These are phyloP conservation scores for Pachysandra terminalis DNA, from an alignment of 164 flowering plant genomes.

Conservation along the genomic window DNA sequence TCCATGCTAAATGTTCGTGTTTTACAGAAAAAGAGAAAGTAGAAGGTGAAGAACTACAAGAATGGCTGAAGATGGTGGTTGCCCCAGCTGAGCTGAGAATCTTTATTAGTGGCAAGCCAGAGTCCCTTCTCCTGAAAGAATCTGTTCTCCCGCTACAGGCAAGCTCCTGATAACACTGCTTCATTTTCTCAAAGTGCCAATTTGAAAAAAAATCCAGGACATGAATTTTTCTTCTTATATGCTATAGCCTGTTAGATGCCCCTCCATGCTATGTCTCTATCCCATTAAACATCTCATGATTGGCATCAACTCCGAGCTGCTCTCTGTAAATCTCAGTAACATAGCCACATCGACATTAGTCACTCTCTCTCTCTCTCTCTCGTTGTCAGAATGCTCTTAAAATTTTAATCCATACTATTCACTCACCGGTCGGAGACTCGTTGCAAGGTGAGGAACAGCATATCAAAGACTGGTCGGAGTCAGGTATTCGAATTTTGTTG, in stretches of 20 bases:
- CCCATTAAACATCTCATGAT: background rate
- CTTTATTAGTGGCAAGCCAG: constrained; percentile 63
- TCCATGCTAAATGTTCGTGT: background rate
- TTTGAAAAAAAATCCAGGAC: no score
- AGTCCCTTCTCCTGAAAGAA: no score
- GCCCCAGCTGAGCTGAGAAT: constrained; percentile 70
- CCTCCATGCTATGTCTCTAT: constrained; percentile 3
- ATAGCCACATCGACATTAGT: background rate
- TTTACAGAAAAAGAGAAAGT: constrained; percentile 85
- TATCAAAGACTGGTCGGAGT: background rate
- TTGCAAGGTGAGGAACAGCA: background rate
- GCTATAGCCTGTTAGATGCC: background rate
- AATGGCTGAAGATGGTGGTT: constrained; percentile 84
- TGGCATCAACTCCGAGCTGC: constrained; percentile 6
- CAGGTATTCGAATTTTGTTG: constrained; percentile 1
- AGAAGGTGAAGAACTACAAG: constrained; percentile 86
- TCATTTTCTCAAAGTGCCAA: background rate
- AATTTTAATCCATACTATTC: no score
- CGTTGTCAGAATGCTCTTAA: no score
- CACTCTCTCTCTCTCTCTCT: background rate
- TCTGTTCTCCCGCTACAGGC: constrained; percentile 45
- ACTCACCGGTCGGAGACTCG: background rate
- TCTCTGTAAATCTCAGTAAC: background rate
- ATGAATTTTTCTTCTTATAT: background rate
- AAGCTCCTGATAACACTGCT: constrained; percentile 18